These are phyloP conservation scores for Lachnellula arida DNA, from an alignment of 2,329 filamentous ascomycete genomes.

Conservation along the genomic window DNA sequence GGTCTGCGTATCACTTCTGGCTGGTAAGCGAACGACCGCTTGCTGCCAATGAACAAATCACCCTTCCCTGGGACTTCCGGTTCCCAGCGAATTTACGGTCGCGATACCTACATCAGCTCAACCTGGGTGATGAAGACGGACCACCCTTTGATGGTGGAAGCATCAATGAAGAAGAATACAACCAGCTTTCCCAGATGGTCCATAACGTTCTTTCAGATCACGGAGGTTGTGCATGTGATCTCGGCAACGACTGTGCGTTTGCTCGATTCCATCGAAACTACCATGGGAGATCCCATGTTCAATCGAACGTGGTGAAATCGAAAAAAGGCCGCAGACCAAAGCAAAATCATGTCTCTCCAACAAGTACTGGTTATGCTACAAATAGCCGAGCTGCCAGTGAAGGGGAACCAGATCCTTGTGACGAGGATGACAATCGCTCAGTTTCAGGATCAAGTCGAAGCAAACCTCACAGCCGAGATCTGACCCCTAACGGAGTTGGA, in stretches of 20 bases:
- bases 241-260: constrained; percentile 59
- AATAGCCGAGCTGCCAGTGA: constrained; percentile 63
- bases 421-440: constrained; percentile 49
- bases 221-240: constrained; percentile 72
- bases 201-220: constrained; percentile 69
- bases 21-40: constrained; percentile 80
- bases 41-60: constrained; percentile 57
- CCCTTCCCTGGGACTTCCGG: constrained; percentile 63
- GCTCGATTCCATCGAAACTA: constrained; percentile 58
- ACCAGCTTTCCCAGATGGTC: constrained; percentile 59
- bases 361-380: constrained; percentile 56
- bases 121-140: constrained; percentile 56
- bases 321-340: constrained; percentile 45
- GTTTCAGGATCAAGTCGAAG: constrained; percentile 50
- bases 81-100: constrained; percentile 50
- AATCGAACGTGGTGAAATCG: constrained; percentile 34
- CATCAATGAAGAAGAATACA: constrained; percentile 53
- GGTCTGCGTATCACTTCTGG: constrained; percentile 85
- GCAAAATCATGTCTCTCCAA: constrained; percentile 52
- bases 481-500: constrained; percentile 53
- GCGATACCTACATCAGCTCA: constrained; percentile 55
- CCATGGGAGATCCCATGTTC: constrained; percentile 44
- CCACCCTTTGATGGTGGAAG: constrained; percentile 24
- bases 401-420: constrained; percentile 49
- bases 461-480: constrained; percentile 63